Evolutionary conservation across 2,329 filamentous ascomycete species (phyloP).

Genomic region (Beauveria bassiana): DNA sequence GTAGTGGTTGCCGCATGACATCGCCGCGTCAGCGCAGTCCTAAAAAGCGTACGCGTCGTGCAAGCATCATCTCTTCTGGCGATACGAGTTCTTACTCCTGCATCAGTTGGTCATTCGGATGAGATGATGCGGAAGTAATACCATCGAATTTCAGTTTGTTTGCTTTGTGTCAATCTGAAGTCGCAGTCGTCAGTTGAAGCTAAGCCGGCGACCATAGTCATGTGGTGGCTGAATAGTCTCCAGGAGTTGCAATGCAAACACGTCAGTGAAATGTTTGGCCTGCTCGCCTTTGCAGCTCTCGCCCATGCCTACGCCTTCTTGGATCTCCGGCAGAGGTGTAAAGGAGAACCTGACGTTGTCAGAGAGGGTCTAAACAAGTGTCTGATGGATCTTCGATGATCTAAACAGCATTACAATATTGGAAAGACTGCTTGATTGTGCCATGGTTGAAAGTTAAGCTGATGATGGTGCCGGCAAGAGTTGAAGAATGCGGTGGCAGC

Average conservation of each 20-base stretch:
- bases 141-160: background rate
- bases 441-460: background rate
- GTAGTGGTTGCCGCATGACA: background rate
- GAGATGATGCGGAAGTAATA: background rate
- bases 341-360: background rate
- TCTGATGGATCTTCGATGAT: background rate
- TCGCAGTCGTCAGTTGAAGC: background rate
- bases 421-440: background rate
- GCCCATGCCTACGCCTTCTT: background rate
- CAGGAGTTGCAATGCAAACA: background rate
- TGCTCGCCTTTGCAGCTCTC: background rate
- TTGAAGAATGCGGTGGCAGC: background rate
- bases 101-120: background rate
- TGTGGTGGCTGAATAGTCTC: background rate
- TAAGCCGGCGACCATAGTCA: background rate
- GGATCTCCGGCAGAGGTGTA: background rate
- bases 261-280: background rate
- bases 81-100: background rate
- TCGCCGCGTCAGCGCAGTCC: background rate
- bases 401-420: background rate
- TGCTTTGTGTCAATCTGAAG: background rate
- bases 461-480: background rate
- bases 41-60: background rate
- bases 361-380: background rate
- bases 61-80: background rate